Base-by-base conservation (phyloP, 805 yeast genomes). In the Yarrowia keelungensis region DNA sequence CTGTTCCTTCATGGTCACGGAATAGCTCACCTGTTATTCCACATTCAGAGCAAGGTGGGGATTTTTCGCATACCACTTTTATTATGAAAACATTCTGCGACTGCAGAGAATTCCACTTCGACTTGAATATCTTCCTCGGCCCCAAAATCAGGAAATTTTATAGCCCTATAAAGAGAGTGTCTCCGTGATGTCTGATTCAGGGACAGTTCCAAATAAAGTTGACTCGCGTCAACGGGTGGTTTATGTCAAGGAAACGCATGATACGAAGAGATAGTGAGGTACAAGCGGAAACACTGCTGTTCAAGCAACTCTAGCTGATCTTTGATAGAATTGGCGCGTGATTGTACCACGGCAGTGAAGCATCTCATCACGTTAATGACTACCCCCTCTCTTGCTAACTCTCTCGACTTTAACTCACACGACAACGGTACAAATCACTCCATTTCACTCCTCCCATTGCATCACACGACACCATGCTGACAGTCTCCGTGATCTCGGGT, bases 401-500 rank as follows among this genome's bases (percentile, higher is more conserved):
- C 56, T 35, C 26, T 50, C 56, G 42, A 35, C 56, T 35, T 36
- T 9, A 53, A 53, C 61, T 54, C 61, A 54, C 61, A 54, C 61
- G 61, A 54, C 61, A 47, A 16, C n/a, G 7, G 7, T 26, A 26
- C 32, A 26, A 5, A 3, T 5, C 32, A 26, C 32, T 26, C 32
- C 32, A 26, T 26, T 26, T 26, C 32, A 26, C 32, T 26, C 32
- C 32, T 26, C 32, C 32, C 32, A 26, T 26, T 26, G 36, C 51
- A 16, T 11, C 49, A 26, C 26, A 14, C 43, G 5, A 35, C 26
- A 73, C 72, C 75, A 70, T 70, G 66, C 66, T 74, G 35, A 69
- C 72, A 2, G 59, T 64, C 12, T 42, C 69, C 26, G 79, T 78
- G 8, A 71, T 78, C 9, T 76, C 79, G 32, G 81, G 81, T 1